Percentiles rank a stretch among this genome's conserved stretches.
phyloP scores from a whole-genome alignment of 257 asterid species.

The Nicotiana undulata region DNA sequence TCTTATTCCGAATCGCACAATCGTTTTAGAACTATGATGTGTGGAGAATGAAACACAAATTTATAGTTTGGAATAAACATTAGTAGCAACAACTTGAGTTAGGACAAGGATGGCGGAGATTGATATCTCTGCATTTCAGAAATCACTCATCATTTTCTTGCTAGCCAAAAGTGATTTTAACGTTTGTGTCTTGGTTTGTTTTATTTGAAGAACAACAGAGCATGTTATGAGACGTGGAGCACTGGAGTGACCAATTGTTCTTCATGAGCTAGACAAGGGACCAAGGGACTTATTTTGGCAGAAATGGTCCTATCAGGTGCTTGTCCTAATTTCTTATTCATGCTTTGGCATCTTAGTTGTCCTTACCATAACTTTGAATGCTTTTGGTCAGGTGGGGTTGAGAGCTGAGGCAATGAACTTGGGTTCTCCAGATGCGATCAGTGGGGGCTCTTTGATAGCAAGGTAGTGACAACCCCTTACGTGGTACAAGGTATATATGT shows the following conservation, averaged over 20 bases:
- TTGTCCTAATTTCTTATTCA: background rate
- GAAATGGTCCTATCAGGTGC: conserved; percentile 94
- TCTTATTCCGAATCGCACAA: no score
- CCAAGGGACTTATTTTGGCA: conserved; percentile 60
- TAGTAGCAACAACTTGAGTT: background rate
- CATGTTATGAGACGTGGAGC: no score
- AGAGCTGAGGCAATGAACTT: no score
- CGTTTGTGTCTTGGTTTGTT: background rate
- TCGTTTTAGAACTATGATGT: background rate
- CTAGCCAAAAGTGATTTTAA: background rate
- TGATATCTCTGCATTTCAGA: background rate
- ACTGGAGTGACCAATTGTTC: conserved; percentile 88
- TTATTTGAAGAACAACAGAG: conserved; percentile 50
- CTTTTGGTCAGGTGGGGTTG: conserved; percentile 53
- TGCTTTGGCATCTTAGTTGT: background rate
- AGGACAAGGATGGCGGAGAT: background rate
- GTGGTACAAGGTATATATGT: conserved; percentile 74
- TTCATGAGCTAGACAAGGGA: conserved; percentile 64
- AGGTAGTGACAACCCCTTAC: conserved; percentile 56
- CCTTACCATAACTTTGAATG: background rate
- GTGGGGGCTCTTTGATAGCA: conserved; percentile 35
- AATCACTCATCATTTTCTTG: background rate
- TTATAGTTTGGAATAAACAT: background rate
- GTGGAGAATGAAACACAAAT: background rate
- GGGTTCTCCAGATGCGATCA: no score